phyloP scores from a whole-genome alignment of 1,139 yeast species.

The Suhomyces maxii region DNA sequence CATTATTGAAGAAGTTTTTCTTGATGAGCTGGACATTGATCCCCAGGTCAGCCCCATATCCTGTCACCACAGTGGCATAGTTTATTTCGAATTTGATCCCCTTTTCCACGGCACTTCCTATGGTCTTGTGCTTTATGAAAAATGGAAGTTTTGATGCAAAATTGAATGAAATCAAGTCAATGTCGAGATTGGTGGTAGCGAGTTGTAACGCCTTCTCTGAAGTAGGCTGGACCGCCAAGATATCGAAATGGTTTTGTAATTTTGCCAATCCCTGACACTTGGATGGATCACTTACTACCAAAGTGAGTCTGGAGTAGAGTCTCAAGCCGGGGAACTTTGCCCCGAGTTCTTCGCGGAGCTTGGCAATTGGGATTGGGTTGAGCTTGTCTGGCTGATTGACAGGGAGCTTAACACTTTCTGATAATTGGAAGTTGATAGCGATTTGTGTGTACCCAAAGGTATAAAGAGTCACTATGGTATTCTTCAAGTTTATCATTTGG shows the following conservation, averaged over 20 bases:
- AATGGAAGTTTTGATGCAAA: constrained; percentile 68
- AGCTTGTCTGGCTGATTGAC: constrained; percentile 31
- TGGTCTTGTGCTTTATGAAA: constrained; percentile 77
- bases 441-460: constrained; percentile 70
- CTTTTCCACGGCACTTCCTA: constrained; percentile 78
- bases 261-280: constrained; percentile 71
- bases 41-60: constrained; percentile 25
- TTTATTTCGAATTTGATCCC: constrained; percentile 83
- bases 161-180: constrained; percentile 78
- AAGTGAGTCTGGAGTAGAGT: constrained; percentile 71
- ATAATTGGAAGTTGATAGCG: constrained; percentile 67
- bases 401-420: constrained; percentile 61
- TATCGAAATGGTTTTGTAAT: constrained; percentile 65
- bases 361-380: constrained; percentile 39
- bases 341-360: constrained; percentile 21
- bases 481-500: constrained; percentile 47
- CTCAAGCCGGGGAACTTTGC: constrained; percentile 42
- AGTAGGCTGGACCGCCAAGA: constrained; percentile 78
- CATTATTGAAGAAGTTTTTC: constrained; percentile 66
- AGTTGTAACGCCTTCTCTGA: constrained; percentile 78
- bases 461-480: constrained; percentile 55
- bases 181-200: constrained; percentile 69
- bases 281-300: constrained; percentile 74
- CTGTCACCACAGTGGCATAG: constrained; percentile 56
- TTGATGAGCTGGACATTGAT: constrained; percentile 36